Evolutionary conservation across 192 early-diverging fungal genomes (phyloP).

Genomic region (Glomus cerebriforme): DNA sequence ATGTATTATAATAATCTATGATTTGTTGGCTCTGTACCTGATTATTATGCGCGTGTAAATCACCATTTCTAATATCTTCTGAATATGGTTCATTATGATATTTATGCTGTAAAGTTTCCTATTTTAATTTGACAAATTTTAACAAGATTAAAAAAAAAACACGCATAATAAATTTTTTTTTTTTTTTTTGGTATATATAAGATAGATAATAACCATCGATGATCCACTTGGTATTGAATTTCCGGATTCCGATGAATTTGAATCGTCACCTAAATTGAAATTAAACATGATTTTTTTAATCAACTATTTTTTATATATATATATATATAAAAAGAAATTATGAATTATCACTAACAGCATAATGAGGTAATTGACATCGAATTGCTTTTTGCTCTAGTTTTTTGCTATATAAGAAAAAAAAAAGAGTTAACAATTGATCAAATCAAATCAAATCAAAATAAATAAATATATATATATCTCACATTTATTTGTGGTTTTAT

Average conservation of each 20-base stretch:
- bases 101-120: not conserved
- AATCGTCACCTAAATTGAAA: not conserved
- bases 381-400: not conserved
- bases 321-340: not conserved
- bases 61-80: conserved; percentile 15
- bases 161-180: too few relatives aligned
- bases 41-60: not conserved
- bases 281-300: too few relatives aligned
- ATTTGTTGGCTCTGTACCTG: not conserved
- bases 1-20: not conserved
- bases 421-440: not conserved
- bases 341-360: not conserved
- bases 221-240: not conserved
- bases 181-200: too few relatives aligned
- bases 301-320: too few relatives aligned
- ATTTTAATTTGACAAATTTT: not conserved
- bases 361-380: conserved; percentile 10
- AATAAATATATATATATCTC: not conserved
- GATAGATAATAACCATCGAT: not conserved
- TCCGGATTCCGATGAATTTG: not conserved
- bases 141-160: not conserved
- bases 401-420: not conserved
- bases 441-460: not conserved
- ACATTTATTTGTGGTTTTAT: not conserved
- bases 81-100: not conserved